Conservation (phyloP, 1,284 basidiomycete genomes). For the Phaffia rhodozyma region DNA sequence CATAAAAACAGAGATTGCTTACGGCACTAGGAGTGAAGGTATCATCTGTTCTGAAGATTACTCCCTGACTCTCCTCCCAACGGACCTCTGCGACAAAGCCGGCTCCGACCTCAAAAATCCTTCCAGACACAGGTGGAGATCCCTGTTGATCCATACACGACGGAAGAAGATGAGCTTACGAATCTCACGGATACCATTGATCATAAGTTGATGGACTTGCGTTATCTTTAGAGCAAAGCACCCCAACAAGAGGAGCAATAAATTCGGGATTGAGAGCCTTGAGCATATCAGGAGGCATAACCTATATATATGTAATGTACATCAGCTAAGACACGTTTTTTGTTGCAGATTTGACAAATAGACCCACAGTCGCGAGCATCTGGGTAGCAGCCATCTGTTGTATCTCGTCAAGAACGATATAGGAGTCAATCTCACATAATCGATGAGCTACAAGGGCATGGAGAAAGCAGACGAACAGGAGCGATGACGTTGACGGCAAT, state of each 20-base stretch:
- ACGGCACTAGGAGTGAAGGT: slow-evolving; percentile 91
- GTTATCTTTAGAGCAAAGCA: slow-evolving; percentile 33
- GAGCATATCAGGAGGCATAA: slow-evolving; percentile 93
- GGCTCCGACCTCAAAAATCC: slow-evolving; percentile 86
- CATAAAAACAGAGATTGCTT: slow-evolving; percentile 11
- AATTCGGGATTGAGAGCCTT: slow-evolving; percentile 85
- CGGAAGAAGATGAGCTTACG: background rate
- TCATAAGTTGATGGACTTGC: slow-evolving; percentile 21
- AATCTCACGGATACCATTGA: background rate
- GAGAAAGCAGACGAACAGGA: slow-evolving; percentile 48
- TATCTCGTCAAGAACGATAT: background rate
- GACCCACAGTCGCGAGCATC: slow-evolving; percentile 72
- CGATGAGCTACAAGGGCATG: background rate
- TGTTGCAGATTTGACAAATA: too few species aligned
- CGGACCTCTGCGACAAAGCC: slow-evolving; percentile 86
- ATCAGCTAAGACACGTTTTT: background rate
- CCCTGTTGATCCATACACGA: slow-evolving; percentile 46
- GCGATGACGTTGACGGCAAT: slow-evolving; percentile 81
- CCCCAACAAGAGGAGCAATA: slow-evolving; percentile 82
- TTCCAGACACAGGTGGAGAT: slow-evolving; percentile 63
- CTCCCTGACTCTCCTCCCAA: slow-evolving; percentile 62
- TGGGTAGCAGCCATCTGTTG: slow-evolving; percentile 73
- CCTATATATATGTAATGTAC: background rate
- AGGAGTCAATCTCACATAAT: too few species aligned
- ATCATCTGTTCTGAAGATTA: slow-evolving; percentile 79